A percentile compares a stretch with the other conserved stretches of the same genome.
Evolutionary conservation across 176 grass and related monocot species (phyloP).

Genomic region (Tillandsia leiboldiana): DNA sequence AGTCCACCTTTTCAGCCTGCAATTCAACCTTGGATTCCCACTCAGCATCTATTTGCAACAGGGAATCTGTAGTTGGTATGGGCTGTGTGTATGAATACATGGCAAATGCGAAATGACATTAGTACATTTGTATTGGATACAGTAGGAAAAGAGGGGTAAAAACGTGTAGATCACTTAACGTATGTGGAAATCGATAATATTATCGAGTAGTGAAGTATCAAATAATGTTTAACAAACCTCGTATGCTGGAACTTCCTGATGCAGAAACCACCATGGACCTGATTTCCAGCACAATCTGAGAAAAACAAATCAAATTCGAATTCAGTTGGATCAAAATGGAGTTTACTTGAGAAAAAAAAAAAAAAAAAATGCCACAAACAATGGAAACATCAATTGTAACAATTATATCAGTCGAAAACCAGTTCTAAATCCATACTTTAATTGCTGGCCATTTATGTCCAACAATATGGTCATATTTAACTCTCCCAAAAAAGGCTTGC

Average conservation of each 20-base stretch:
- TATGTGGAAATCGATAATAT: not conserved
- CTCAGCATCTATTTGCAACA: not conserved
- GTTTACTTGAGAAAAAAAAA: too few relatives aligned
- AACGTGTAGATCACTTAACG: not conserved
- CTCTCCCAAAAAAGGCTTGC: too few relatives aligned
- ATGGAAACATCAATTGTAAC: too few relatives aligned
- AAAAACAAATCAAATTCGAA: slow-evolving; percentile 2
- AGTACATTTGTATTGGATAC: not conserved
- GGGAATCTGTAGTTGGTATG: not conserved
- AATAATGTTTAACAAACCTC: slow-evolving; percentile 29
- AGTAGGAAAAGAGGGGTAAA: not conserved
- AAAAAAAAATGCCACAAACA: too few relatives aligned
- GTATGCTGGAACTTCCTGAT: slow-evolving; percentile 33
- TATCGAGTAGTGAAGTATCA: not conserved
- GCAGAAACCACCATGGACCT: slow-evolving; percentile 93
- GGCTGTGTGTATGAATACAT: not conserved
- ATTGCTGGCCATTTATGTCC: too few relatives aligned
- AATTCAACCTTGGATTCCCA: not conserved
- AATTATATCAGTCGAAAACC: too few relatives aligned
- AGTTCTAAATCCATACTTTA: too few relatives aligned
- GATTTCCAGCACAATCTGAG: slow-evolving; percentile 69
- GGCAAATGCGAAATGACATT: not conserved
- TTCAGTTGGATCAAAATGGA: not conserved
- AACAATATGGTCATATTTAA: too few relatives aligned
- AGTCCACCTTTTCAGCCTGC: not conserved